phyloP scores from a whole-genome alignment of 192 early-diverging fungal species.

The Backusella westeae region DNA sequence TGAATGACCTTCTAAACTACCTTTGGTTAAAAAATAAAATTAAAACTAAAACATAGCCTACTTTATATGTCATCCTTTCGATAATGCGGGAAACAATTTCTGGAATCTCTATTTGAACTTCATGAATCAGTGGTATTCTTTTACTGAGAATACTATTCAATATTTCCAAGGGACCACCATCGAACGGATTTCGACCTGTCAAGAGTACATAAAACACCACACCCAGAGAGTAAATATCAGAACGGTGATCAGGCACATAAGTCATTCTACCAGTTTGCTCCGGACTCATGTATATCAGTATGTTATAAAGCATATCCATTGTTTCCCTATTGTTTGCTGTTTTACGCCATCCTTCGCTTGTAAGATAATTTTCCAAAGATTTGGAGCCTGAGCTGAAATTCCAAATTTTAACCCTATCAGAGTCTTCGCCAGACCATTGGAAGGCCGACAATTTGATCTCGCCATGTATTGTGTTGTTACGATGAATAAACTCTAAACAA shows the following conservation, averaged over 20 bases:
- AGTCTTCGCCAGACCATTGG: slow-evolving; percentile 24
- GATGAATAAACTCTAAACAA: slow-evolving; percentile 35
- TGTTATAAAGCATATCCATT: slow-evolving; percentile 10
- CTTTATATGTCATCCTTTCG: slow-evolving; percentile 34
- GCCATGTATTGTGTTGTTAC: slow-evolving; percentile 28
- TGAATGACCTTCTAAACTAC: background rate
- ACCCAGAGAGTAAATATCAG: slow-evolving; percentile 35
- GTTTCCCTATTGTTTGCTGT: slow-evolving; percentile 21
- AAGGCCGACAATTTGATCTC: slow-evolving; percentile 27
- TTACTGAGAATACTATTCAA: slow-evolving; percentile 30
- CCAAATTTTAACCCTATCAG: slow-evolving; percentile 19
- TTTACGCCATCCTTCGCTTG: slow-evolving; percentile 28
- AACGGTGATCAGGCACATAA: slow-evolving; percentile 33
- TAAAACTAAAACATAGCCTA: background rate
- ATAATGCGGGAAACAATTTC: slow-evolving; percentile 21
- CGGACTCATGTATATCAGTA: slow-evolving; percentile 25
- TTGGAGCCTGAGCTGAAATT: slow-evolving; percentile 22
- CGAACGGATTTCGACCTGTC: slow-evolving; percentile 25
- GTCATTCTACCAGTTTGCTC: slow-evolving; percentile 35
- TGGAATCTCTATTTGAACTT: slow-evolving; percentile 28
- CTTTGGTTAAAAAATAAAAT: background rate
- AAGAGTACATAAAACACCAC: slow-evolving; percentile 31
- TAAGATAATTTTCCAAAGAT: slow-evolving; percentile 23
- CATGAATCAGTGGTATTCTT: slow-evolving; percentile 19
- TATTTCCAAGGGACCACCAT: slow-evolving; percentile 35